These are phyloP conservation scores for Monilinia vaccinii-corymbosi DNA, from an alignment of 2,329 filamentous ascomycete species.

Conservation along the genomic window DNA sequence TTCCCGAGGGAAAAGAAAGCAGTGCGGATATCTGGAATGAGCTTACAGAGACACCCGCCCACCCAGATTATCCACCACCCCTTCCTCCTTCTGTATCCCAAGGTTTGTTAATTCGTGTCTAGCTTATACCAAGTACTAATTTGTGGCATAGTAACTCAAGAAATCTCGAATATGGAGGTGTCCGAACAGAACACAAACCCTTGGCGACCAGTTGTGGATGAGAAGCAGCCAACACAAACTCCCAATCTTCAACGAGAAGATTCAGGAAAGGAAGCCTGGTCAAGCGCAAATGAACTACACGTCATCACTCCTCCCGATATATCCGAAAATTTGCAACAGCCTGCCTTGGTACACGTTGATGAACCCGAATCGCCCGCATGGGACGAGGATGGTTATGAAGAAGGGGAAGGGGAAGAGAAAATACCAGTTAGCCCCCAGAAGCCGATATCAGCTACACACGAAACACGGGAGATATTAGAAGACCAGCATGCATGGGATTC, in stretches of 20 bases:
- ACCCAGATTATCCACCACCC: conserved; percentile 12
- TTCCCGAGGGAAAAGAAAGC: conserved; percentile 18
- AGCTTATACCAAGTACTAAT: not conserved
- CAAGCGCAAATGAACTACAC: not conserved
- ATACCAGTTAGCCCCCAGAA: conserved; percentile 5
- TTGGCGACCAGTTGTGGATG: conserved; percentile 25
- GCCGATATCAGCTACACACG: conserved; percentile 10
- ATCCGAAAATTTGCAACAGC: conserved; percentile 10
- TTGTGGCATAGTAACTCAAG: conserved; percentile 12
- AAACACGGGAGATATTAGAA: conserved; percentile 20
- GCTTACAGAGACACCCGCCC: conserved; percentile 12
- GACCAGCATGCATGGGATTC: conserved; percentile 25
- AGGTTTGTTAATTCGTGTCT: conserved; percentile 11
- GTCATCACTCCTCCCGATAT: not conserved
- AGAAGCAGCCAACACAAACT: conserved; percentile 16
- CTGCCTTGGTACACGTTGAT: conserved; percentile 24
- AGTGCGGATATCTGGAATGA: conserved; percentile 26
- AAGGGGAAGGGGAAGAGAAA: not conserved
- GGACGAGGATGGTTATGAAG: conserved; percentile 25
- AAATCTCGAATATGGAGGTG: conserved; percentile 23
- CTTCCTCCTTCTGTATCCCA: conserved; percentile 16
- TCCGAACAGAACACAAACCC: conserved; percentile 25
- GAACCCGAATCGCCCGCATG: conserved; percentile 27
- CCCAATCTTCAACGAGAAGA: conserved; percentile 17
- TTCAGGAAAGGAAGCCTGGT: conserved; percentile 26